Conservation (phyloP, 169 alveolate genomes). For the Cyclospora cayetanensis region DNA sequence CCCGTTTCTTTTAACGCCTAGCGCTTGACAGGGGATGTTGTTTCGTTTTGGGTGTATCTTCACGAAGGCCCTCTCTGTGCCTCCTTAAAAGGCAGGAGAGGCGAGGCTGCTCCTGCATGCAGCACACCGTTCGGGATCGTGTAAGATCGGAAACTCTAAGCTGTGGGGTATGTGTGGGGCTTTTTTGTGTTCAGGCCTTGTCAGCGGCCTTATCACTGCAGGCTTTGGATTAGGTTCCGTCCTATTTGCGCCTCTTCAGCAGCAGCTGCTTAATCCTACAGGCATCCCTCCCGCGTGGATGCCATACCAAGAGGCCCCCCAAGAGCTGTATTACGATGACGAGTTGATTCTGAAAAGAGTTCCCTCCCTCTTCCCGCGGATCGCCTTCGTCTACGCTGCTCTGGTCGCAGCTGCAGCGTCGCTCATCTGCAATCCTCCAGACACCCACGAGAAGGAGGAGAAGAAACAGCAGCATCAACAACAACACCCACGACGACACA, state of each 20-base stretch:
- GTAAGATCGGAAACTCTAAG: too few relatives aligned
- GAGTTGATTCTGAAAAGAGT: not conserved
- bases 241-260: conserved; percentile 29
- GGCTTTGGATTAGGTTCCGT: conserved; percentile 60
- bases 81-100: too few relatives aligned
- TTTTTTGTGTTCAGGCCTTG: not conserved
- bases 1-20: too few relatives aligned
- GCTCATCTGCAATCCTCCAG: not conserved
- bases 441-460: not conserved
- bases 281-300: conserved; percentile 37
- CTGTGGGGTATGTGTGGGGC: not conserved
- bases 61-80: too few relatives aligned
- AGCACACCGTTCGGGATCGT: too few relatives aligned
- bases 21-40: too few relatives aligned
- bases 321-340: conserved; percentile 45
- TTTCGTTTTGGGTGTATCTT: too few relatives aligned
- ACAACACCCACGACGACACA: not conserved
- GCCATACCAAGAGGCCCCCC: not conserved
- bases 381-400: not conserved
- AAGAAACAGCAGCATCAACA: not conserved
- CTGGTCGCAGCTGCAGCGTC: not conserved
- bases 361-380: not conserved
- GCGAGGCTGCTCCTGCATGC: too few relatives aligned
- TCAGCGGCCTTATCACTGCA: conserved; percentile 54
- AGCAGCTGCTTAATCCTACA: conserved; percentile 17